These are phyloP conservation scores for Starmerella apicola DNA, from an alignment of 805 yeast genomes.

Conservation along the genomic window DNA sequence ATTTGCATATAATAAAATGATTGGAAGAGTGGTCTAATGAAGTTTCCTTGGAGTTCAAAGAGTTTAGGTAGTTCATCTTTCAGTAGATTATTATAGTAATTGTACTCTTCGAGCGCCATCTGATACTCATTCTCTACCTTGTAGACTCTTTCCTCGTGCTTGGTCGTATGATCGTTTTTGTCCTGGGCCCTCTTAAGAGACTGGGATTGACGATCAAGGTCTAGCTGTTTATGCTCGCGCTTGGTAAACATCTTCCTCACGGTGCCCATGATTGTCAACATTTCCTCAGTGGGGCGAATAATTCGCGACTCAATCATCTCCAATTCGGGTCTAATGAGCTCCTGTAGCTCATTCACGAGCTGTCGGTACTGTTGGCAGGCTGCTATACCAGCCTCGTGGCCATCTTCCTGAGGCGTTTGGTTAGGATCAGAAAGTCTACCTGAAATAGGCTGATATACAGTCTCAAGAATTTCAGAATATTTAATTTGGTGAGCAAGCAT, in stretches of 20 bases:
- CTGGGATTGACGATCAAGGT: constrained; percentile 73
- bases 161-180: constrained; percentile 70
- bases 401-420: constrained; percentile 64
- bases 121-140: constrained; percentile 79
- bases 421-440: constrained; percentile 88
- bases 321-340: constrained; percentile 78
- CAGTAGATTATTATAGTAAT: constrained; percentile 89
- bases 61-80: constrained; percentile 80
- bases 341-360: constrained; percentile 75
- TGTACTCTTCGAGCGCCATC: constrained; percentile 88
- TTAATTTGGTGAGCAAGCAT: constrained; percentile 91
- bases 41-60: constrained; percentile 79
- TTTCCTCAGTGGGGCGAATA: constrained; percentile 82
- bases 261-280: constrained; percentile 64
- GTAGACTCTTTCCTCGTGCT: constrained; percentile 86
- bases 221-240: constrained; percentile 90
- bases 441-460: constrained; percentile 88
- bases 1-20: constrained; percentile 95
- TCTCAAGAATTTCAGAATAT: constrained; percentile 90
- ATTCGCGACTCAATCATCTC: constrained; percentile 83
- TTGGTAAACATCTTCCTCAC: constrained; percentile 91
- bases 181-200: constrained; percentile 59
- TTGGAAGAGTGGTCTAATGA: constrained; percentile 86
- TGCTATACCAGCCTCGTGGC: constrained; percentile 90
- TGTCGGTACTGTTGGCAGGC: constrained; percentile 88